Conservation (phyloP, 495 filamentous ascomycete species). For the Cercophora samala region DNA sequence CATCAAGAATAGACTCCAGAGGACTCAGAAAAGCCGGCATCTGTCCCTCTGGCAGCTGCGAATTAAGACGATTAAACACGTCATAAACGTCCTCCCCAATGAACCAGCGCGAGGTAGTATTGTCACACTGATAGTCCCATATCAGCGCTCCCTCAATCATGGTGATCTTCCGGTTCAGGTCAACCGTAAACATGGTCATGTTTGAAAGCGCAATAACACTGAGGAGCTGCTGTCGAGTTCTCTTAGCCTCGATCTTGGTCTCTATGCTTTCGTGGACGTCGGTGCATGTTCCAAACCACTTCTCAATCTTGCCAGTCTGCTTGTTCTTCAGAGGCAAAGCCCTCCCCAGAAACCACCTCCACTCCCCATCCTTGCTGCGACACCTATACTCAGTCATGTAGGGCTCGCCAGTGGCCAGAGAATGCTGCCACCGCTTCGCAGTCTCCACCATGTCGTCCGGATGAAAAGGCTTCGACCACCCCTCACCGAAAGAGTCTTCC, state of each 20-base stretch:
- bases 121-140: conserved; percentile 43
- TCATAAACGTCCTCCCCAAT: conserved; percentile 60
- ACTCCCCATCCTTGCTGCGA: conserved; percentile 57
- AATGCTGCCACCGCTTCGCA: conserved; percentile 52
- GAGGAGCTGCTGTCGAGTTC: conserved; percentile 59
- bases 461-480: conserved; percentile 45
- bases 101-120: conserved; percentile 31
- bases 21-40: conserved; percentile 47
- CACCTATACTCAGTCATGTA: conserved; percentile 68
- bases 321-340: conserved; percentile 61
- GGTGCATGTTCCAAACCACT: conserved; percentile 71
- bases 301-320: conserved; percentile 58
- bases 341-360: conserved; percentile 68
- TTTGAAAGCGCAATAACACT: conserved; percentile 65
- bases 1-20: conserved; percentile 57
- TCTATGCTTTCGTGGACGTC: conserved; percentile 63
- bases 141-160: conserved; percentile 61
- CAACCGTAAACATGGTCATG: conserved; percentile 66
- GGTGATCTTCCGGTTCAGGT: conserved; percentile 53
- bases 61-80: conserved; percentile 46
- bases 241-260: conserved; percentile 55
- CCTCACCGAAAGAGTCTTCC: conserved; percentile 45
- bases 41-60: conserved; percentile 34
- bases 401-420: conserved; percentile 59
- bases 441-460: conserved; percentile 57